Percentiles rank a stretch among this genome's conserved stretches.
phyloP scores from a whole-genome alignment of 75 land plant species.

The Adiantum capillusveneris region DNA sequence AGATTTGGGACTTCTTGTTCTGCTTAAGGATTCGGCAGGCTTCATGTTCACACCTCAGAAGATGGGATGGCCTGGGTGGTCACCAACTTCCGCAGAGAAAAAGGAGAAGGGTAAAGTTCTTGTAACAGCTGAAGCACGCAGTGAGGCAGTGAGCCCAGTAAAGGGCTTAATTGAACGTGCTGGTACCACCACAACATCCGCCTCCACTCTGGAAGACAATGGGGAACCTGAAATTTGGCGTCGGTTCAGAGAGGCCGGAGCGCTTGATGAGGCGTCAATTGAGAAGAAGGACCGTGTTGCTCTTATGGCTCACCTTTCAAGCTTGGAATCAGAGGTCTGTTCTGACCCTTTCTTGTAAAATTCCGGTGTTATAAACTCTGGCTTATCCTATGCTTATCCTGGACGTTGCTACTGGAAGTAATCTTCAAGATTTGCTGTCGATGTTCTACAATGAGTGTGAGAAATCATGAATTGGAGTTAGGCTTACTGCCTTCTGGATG shows the following conservation, averaged over 20 bases:
- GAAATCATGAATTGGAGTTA: too few relatives aligned
- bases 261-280: constrained; percentile 70
- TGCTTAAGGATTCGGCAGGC: too few relatives aligned
- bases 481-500: too few relatives aligned
- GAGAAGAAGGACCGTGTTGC: constrained; percentile 81
- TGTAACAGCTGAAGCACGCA: neutral
- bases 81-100: neutral
- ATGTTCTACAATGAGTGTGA: too few relatives aligned
- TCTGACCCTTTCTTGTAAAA: too few relatives aligned
- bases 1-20: too few relatives aligned
- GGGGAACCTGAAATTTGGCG: constrained; percentile 69
- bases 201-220: neutral
- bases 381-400: too few relatives aligned
- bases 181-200: neutral
- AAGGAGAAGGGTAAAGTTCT: neutral
- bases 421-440: too few relatives aligned
- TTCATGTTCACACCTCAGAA: constrained; percentile 21
- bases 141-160: neutral
- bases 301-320: constrained; percentile 71
- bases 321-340: constrained; percentile 79
- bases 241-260: constrained; percentile 60
- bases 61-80: constrained; percentile 6
- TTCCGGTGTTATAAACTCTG: too few relatives aligned
- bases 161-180: neutral
- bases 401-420: too few relatives aligned